phyloP scores from a whole-genome alignment of 2,329 filamentous ascomycete species.

The Stachybotrys chartarum region DNA sequence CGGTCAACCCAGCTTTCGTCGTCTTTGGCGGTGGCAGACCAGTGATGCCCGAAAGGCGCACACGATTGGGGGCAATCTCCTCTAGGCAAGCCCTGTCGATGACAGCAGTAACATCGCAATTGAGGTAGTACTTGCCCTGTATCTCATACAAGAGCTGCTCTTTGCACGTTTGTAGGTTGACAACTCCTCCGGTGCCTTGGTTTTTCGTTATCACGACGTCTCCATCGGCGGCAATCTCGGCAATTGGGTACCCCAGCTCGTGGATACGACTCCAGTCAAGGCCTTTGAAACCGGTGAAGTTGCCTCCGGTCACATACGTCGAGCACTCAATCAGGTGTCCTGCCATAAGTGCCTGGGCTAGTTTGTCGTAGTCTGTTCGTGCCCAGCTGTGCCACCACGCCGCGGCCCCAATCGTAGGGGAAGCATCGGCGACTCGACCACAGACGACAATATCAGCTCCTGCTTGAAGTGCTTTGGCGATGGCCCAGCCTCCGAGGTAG shows the following conservation, averaged over 20 bases:
- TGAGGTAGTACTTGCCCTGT: conserved; percentile 35
- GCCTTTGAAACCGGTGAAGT: conserved; percentile 41
- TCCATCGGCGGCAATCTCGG: conserved; percentile 26
- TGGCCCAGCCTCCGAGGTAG: conserved; percentile 44
- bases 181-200: conserved; percentile 24
- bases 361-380: conserved; percentile 35
- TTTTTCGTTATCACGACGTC: conserved; percentile 26
- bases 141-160: conserved; percentile 37
- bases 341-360: conserved; percentile 43
- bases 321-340: conserved; percentile 49
- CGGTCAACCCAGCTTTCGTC: conserved; percentile 32
- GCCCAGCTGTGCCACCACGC: conserved; percentile 49
- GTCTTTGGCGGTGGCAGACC: conserved; percentile 22
- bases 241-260: conserved; percentile 29
- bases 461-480: conserved; percentile 30
- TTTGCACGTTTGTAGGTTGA: conserved; percentile 25
- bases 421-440: conserved; percentile 40
- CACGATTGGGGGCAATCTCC: conserved; percentile 24
- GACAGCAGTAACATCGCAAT: conserved; percentile 34
- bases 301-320: conserved; percentile 45
- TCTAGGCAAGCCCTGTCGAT: conserved; percentile 34
- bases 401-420: conserved; percentile 47
- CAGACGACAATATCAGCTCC: conserved; percentile 42
- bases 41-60: conserved; percentile 21
- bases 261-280: conserved; percentile 16